phyloP scores from a whole-genome alignment of 1,284 basidiomycete species.

The Ceratobasidium sp. region DNA sequence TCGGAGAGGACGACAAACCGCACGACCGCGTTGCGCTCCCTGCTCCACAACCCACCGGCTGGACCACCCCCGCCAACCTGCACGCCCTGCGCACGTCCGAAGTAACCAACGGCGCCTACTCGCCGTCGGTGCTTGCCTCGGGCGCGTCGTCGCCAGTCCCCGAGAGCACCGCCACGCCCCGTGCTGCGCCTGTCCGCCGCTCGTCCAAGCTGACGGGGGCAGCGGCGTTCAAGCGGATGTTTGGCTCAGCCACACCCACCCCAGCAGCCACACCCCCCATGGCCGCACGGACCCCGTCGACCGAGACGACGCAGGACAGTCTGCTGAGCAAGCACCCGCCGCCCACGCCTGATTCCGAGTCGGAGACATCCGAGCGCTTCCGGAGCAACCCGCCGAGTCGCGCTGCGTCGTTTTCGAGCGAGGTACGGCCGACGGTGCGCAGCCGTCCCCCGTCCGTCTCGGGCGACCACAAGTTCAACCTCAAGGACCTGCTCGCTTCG shows the following conservation, averaged over 20 bases:
- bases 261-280: no score
- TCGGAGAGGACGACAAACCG: background rate
- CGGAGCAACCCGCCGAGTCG: slow-evolving; percentile 37
- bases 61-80: slow-evolving; percentile 37
- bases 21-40: slow-evolving; percentile 23
- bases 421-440: slow-evolving; percentile 44
- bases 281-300: slow-evolving; percentile 43
- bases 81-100: slow-evolving; percentile 31
- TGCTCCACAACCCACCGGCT: slow-evolving; percentile 34
- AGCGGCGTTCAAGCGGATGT: slow-evolving; percentile 41
- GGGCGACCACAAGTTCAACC: slow-evolving; percentile 72
- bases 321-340: slow-evolving; percentile 21
- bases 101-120: slow-evolving; percentile 37
- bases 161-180: slow-evolving; percentile 19
- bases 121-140: slow-evolving; percentile 10
- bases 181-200: slow-evolving; percentile 7
- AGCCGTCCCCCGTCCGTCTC: slow-evolving; percentile 48
- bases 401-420: slow-evolving; percentile 43
- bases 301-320: slow-evolving; percentile 38
- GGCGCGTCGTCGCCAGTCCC: slow-evolving; percentile 29
- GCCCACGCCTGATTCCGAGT: slow-evolving; percentile 33
- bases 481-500: slow-evolving; percentile 77
- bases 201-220: slow-evolving; percentile 32
- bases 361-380: slow-evolving; percentile 33
- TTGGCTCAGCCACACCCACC: slow-evolving; percentile 50